Conservation (phyloP, 2,329 filamentous ascomycete genomes). For the Calonectria honghensis region DNA sequence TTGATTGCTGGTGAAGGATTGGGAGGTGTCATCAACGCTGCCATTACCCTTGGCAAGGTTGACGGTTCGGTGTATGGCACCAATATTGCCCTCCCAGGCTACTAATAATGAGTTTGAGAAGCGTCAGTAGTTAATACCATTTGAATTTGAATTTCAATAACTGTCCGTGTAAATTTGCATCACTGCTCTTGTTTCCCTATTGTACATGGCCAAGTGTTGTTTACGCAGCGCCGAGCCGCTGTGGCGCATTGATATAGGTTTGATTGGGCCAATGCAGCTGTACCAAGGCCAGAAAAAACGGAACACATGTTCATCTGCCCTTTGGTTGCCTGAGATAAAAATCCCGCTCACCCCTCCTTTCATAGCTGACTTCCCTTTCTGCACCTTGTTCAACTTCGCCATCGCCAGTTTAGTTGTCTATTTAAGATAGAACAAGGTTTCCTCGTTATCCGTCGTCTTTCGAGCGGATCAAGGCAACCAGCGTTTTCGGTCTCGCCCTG, state of each 20-base stretch:
- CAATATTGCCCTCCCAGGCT: slow-evolving; percentile 44
- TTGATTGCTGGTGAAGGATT: slow-evolving; percentile 79
- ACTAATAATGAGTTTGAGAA: slow-evolving; percentile 22
- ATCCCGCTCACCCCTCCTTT: neutral
- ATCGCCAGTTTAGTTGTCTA: neutral
- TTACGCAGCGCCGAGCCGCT: neutral
- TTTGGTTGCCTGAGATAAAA: neutral
- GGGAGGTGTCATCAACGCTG: slow-evolving; percentile 76
- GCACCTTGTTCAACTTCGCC: neutral
- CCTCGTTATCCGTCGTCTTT: neutral
- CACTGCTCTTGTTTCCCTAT: neutral
- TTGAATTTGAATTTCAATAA: slow-evolving; percentile 6
- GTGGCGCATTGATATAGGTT: neutral
- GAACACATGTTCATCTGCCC: neutral
- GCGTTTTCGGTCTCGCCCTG: neutral
- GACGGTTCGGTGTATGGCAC: slow-evolving; percentile 53
- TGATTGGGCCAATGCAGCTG: neutral
- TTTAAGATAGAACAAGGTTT: neutral
- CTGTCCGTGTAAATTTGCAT: neutral
- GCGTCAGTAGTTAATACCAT: slow-evolving; percentile 23
- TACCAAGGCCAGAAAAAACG: neutral
- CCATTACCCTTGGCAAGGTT: slow-evolving; percentile 61
- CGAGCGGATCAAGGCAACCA: neutral
- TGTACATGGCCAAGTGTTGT: too few species aligned
- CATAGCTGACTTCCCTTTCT: neutral